These are phyloP conservation scores for Pseudisothecium myosuroides DNA, from an alignment of 225 moss, liverwort and hornwort genomes.

Conservation along the genomic window DNA sequence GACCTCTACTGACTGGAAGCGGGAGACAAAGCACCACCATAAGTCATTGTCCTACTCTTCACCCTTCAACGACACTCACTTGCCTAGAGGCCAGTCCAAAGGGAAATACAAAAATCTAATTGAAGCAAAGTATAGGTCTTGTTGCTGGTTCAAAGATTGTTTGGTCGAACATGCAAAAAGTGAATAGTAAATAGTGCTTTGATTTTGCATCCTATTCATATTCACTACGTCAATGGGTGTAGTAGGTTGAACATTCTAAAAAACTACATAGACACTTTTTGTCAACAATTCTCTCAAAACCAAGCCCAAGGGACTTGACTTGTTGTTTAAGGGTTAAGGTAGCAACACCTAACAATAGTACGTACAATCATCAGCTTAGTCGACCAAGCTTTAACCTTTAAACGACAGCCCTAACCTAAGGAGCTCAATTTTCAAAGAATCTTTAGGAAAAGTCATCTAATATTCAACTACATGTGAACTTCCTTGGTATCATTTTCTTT, in stretches of 20 bases:
- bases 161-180: fast-evolving
- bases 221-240: neutral
- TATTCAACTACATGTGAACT: too few relatives aligned
- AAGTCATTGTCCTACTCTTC: too few relatives aligned
- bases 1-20: too few relatives aligned
- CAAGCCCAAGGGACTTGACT: fast-evolving
- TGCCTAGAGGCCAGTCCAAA: fast-evolving
- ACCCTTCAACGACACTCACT: too few relatives aligned
- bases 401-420: too few relatives aligned
- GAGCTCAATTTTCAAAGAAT: too few relatives aligned
- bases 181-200: neutral
- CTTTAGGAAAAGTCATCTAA: too few relatives aligned
- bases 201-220: neutral
- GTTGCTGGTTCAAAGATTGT: neutral
- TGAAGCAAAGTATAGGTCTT: neutral
- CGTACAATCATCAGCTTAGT: fast-evolving
- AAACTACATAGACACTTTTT: neutral
- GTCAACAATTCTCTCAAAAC: neutral
- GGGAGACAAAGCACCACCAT: too few relatives aligned
- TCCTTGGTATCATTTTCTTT: too few relatives aligned
- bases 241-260: fast-evolving
- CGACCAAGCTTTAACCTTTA: fast-evolving
- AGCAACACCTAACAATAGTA: neutral
- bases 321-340: fast-evolving
- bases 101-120: neutral